A percentile compares a stretch with the other conserved stretches of the same genome.
Conservation (phyloP, 345 rosid genomes). For the Camelina laxa region DNA sequence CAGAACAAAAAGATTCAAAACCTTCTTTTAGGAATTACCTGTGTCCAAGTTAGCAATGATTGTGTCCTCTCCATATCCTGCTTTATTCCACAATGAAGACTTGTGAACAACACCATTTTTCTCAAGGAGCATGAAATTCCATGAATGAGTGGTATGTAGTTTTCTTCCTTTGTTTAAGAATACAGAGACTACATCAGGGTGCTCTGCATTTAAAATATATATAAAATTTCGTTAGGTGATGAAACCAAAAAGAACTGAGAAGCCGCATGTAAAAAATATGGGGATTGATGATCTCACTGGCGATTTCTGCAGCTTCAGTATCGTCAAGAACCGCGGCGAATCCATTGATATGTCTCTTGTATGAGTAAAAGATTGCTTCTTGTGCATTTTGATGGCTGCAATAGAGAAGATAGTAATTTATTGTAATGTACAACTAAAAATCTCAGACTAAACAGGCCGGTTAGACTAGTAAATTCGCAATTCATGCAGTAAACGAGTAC, state of each 20-base stretch:
- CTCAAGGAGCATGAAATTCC: constrained; percentile 66
- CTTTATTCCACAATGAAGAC: constrained; percentile 54
- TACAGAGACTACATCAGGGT: constrained; percentile 65
- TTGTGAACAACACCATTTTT: constrained; percentile 44
- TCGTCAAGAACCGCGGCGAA: constrained; percentile 68
- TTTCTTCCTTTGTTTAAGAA: constrained; percentile 57
- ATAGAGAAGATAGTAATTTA: neutral
- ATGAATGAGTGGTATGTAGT: constrained; percentile 66
- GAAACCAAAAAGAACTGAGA: neutral
- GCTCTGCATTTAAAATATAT: constrained; percentile 43
- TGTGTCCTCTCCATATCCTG: constrained; percentile 55
- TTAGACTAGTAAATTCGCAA: neutral
- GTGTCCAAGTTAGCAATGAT: constrained; percentile 72
- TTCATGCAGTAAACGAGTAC: neutral
- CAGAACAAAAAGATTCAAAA: no score
- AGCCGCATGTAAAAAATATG: neutral
- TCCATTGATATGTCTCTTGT: constrained; percentile 62
- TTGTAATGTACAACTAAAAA: neutral
- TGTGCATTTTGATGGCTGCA: constrained; percentile 55
- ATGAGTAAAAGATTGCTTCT: constrained; percentile 69
- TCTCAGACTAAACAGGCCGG: neutral
- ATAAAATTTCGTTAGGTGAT: neutral
- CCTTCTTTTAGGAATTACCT: constrained; percentile 36
- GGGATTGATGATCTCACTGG: constrained; percentile 46
- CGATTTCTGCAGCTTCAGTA: constrained; percentile 58